phyloP scores from a whole-genome alignment of 2,329 filamentous ascomycete species.

The Chalaropsis thielavioides region DNA sequence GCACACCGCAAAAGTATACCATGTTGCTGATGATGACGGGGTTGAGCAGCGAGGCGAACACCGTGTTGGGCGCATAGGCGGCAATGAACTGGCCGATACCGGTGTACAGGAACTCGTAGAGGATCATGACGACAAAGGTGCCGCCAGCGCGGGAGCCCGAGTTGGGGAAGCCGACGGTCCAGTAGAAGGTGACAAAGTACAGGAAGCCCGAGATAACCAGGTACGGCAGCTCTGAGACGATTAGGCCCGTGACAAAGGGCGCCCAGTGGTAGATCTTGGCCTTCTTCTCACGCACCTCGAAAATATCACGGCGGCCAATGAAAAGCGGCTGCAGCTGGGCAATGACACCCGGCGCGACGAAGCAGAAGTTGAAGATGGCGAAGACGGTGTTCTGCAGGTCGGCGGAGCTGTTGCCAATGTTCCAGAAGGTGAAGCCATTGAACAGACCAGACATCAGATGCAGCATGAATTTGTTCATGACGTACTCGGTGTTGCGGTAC shows the following conservation, averaged over 20 bases:
- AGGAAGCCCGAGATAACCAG: constrained; percentile 48
- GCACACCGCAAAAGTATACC: constrained; percentile 59
- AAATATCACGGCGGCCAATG: constrained; percentile 41
- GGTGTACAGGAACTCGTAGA: constrained; percentile 47
- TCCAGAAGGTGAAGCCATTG: constrained; percentile 49
- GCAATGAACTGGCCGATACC: constrained; percentile 49
- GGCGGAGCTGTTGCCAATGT: constrained; percentile 35
- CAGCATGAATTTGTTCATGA: constrained; percentile 47
- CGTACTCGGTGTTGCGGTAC: constrained; percentile 52
- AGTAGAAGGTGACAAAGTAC: constrained; percentile 46
- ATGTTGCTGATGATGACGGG: constrained; percentile 42
- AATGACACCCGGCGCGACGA: constrained; percentile 43
- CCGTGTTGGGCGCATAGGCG: constrained; percentile 46
- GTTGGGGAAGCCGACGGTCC: constrained; percentile 36
- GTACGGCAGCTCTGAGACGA: constrained; percentile 58
- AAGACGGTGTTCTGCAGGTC: constrained; percentile 43
- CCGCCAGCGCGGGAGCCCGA: constrained; percentile 34
- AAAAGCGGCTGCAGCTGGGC: constrained; percentile 46
- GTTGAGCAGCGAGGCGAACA: constrained; percentile 44
- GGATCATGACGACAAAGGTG: constrained; percentile 40
- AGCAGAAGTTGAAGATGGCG: constrained; percentile 49
- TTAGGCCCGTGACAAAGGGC: constrained; percentile 50
- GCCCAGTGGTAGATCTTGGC: constrained; percentile 47
- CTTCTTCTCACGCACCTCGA: constrained; percentile 45
- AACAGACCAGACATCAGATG: constrained; percentile 42